Evolutionary conservation across 1,284 basidiomycete species (phyloP).

Genomic region (Tilletia walkeri): DNA sequence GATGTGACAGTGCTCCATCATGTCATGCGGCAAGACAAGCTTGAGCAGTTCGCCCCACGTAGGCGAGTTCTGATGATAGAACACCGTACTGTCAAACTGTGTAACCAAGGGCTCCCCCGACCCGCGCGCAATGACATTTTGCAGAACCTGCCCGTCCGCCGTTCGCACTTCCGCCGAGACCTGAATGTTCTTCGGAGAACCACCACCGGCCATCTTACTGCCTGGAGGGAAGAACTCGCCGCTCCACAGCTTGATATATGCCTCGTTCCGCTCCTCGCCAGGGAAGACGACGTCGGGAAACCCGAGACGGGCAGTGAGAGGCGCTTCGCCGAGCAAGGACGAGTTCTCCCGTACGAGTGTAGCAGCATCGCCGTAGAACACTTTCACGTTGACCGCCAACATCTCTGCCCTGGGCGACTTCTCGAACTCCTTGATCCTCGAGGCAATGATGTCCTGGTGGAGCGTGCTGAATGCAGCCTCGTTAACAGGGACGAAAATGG

Average conservation of each 20-base stretch:
- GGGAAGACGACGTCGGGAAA: conserved; percentile 97
- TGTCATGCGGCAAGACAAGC: conserved; percentile 69
- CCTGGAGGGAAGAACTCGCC: conserved; percentile 47
- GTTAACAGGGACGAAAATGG: conserved; percentile 76
- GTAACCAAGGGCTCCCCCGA: conserved; percentile 77
- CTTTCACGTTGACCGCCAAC: conserved; percentile 82
- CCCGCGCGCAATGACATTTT: conserved; percentile 76
- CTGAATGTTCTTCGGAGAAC: conserved; percentile 68
- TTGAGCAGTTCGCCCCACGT: conserved; percentile 93
- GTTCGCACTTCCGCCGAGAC: conserved; percentile 85
- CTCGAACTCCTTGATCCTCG: conserved; percentile 75
- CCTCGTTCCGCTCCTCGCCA: conserved; percentile 84
- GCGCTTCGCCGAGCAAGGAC: conserved; percentile 76
- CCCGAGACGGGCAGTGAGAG: conserved; percentile 81
- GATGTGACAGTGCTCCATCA: conserved; percentile 77
- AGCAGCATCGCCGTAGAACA: conserved; percentile 77
- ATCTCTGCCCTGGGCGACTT: conserved; percentile 81
- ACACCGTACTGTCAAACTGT: conserved; percentile 81
- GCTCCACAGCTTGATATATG: conserved; percentile 70
- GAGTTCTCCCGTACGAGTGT: conserved; percentile 80
- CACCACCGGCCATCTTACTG: conserved; percentile 42
- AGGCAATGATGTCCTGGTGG: conserved; percentile 88
- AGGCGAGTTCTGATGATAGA: conserved; percentile 59
- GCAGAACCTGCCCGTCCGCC: conserved; percentile 70
- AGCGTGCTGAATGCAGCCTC: conserved; percentile 86